These are phyloP conservation scores for Strobilomyces confusus DNA, from an alignment of 768 basidiomycete species.

Conservation along the genomic window DNA sequence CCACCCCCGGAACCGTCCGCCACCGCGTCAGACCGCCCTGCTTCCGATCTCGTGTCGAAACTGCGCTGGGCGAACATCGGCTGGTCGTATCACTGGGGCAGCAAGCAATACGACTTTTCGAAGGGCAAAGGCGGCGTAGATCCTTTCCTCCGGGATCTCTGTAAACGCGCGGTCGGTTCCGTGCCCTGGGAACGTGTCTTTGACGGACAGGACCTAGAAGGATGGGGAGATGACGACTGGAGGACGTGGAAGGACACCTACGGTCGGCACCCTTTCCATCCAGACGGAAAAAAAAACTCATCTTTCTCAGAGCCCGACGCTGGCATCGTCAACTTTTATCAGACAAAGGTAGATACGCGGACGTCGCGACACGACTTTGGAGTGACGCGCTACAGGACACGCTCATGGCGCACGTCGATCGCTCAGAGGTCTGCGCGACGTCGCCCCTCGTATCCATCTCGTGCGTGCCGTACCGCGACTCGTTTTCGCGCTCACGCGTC, in stretches of 20 bases:
- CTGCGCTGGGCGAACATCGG: conserved; percentile 96
- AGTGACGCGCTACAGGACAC: conserved; percentile 51
- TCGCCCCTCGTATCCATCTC: conserved; percentile 93
- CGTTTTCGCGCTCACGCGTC: background rate
- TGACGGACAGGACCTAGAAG: conserved; percentile 30
- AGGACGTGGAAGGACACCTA: conserved; percentile 73
- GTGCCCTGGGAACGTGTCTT: conserved; percentile 75
- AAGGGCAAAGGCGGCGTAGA: conserved; percentile 64
- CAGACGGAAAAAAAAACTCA: background rate
- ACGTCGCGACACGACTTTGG: background rate
- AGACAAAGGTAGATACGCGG: conserved; percentile 49
- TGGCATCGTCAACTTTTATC: conserved; percentile 96
- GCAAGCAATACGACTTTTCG: conserved; percentile 90
- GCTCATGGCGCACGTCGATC: conserved; percentile 97
- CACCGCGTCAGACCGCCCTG: conserved; percentile 45
- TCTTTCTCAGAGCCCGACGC: conserved; percentile 76
- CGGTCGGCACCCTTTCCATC: conserved; percentile 41
- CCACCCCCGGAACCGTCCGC: conserved; percentile 62
- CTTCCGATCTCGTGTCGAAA: conserved; percentile 63
- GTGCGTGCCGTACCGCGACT: conserved; percentile 35
- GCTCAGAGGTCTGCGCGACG: conserved; percentile 89
- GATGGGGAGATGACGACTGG: conserved; percentile 66
- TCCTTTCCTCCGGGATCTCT: conserved; percentile 49
- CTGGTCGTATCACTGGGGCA: conserved; percentile 96
- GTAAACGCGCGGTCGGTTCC: conserved; percentile 53